Percentiles rank a stretch among this genome's conserved stretches.
These are phyloP conservation scores for Cladosporium sp. DNA, from an alignment of 2,329 filamentous ascomycete species.

Conservation along the genomic window DNA sequence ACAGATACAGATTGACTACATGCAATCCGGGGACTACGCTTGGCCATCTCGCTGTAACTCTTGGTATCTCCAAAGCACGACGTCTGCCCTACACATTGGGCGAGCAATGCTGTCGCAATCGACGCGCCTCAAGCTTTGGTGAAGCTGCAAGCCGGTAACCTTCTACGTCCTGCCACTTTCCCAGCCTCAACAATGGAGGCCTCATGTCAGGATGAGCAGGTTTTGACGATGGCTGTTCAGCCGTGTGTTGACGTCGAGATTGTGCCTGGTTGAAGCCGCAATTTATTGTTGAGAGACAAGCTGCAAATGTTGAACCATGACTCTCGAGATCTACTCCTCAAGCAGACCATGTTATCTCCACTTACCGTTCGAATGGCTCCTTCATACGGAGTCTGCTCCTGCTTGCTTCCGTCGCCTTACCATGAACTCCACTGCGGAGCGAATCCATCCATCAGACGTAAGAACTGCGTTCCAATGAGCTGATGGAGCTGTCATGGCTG, in stretches of 20 bases:
- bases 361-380: neutral
- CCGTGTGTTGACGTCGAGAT: neutral
- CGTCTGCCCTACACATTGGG: neutral
- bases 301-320: neutral
- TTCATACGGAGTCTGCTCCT: neutral
- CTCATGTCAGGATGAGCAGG: neutral
- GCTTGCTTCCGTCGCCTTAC: neutral
- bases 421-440: neutral
- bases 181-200: neutral
- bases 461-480: neutral
- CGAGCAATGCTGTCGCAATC: constrained; percentile 2
- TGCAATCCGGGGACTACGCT: too few species aligned
- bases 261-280: neutral
- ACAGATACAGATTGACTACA: too few species aligned
- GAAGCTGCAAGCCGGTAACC: neutral
- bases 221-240: neutral
- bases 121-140: constrained; percentile 1
- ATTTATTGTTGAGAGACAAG: neutral
- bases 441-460: neutral
- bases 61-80: neutral
- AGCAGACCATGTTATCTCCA: neutral
- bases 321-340: too few species aligned
- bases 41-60: neutral
- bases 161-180: neutral
- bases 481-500: too few species aligned